Conservation (phyloP, 305 asterid species). For the Solanum chacoense region DNA sequence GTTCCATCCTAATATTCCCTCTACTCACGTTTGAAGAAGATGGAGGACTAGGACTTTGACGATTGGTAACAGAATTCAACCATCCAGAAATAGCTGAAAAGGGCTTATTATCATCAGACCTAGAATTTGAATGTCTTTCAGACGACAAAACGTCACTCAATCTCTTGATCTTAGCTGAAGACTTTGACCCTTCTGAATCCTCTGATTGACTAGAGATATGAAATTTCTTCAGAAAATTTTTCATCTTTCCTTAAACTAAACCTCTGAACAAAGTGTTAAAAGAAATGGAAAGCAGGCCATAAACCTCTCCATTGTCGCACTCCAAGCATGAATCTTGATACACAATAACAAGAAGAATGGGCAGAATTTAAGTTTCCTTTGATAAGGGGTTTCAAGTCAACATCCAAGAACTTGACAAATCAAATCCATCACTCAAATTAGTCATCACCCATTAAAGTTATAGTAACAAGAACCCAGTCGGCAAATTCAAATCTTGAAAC, state of each 20-base stretch:
- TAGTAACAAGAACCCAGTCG: not conserved
- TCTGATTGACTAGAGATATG: conserved; percentile 67
- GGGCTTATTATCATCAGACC: conserved; percentile 27
- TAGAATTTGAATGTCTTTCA: conserved; percentile 10
- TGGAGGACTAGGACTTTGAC: conserved; percentile 47
- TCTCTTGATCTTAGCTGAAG: conserved; percentile 46
- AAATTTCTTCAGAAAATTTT: conserved; percentile 67
- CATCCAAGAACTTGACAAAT: conserved; percentile 15
- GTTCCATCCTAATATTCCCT: conserved; percentile 38
- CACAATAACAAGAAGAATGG: conserved; percentile 11
- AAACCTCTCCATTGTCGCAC: conserved; percentile 48
- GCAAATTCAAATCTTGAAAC: not conserved
- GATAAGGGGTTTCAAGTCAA: conserved; percentile 17
- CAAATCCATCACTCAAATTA: conserved; percentile 5
- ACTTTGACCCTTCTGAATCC: conserved; percentile 57
- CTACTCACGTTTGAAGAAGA: conserved; percentile 45
- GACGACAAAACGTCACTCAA: conserved; percentile 35
- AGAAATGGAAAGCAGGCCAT: conserved; percentile 27
- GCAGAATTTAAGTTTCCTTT: conserved; percentile 2
- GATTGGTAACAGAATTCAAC: conserved; percentile 71
- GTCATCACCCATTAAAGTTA: conserved; percentile 13
- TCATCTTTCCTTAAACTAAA: conserved; percentile 41
- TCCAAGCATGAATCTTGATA: conserved; percentile 38
- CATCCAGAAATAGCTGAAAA: conserved; percentile 83
- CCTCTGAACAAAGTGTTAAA: conserved; percentile 26